A percentile compares a stretch with the other conserved stretches of the same genome.
Conservation (phyloP, 495 filamentous ascomycete genomes). For the Aspergillus haitiensis region DNA sequence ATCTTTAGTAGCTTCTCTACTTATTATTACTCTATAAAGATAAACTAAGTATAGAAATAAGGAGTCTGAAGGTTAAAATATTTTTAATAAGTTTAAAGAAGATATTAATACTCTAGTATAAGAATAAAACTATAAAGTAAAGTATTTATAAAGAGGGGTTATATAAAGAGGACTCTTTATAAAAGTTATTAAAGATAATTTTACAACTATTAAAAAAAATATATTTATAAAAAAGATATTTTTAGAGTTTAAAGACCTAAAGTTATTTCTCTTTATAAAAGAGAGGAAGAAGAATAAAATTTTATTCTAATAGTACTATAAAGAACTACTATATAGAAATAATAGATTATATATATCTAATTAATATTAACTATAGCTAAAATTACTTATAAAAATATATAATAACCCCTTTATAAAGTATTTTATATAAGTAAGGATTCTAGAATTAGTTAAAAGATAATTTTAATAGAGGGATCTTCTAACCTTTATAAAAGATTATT, state of each 20-base stretch:
- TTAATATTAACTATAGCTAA: too few relatives aligned
- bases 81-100: neutral
- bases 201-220: neutral
- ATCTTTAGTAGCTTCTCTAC: too few relatives aligned
- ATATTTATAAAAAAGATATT: neutral
- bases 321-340: too few relatives aligned
- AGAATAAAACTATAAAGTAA: neutral
- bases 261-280: neutral
- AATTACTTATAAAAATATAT: too few relatives aligned
- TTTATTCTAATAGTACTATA: too few relatives aligned
- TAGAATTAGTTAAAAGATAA: too few relatives aligned
- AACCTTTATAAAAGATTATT: too few relatives aligned
- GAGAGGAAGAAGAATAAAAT: too few relatives aligned
- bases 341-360: too few relatives aligned
- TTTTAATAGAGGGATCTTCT: too few relatives aligned
- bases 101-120: neutral
- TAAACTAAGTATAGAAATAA: neutral
- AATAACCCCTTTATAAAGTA: too few relatives aligned
- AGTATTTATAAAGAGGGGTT: neutral
- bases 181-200: neutral
- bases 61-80: neutral
- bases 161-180: neutral
- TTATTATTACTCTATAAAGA: neutral
- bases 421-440: too few relatives aligned
- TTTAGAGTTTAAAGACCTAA: neutral